Percentiles rank a stretch among this genome's conserved stretches.
These are phyloP conservation scores for Talaromyces proteolyticus DNA, from an alignment of 495 filamentous ascomycete genomes.

Conservation along the genomic window DNA sequence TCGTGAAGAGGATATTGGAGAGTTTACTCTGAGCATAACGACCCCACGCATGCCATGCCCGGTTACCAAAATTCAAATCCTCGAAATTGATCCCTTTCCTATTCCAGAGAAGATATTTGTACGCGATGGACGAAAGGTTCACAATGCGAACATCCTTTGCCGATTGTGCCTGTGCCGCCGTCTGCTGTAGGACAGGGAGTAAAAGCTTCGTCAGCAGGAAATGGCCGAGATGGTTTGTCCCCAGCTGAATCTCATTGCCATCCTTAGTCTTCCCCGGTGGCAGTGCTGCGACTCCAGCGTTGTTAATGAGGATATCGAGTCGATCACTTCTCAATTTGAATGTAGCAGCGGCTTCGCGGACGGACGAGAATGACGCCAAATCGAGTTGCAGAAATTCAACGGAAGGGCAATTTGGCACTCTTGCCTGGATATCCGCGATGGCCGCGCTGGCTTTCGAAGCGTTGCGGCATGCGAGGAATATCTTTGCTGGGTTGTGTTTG, in stretches of 20 bases:
- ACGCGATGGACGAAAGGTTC: constrained; percentile 29
- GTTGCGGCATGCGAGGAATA: constrained; percentile 19
- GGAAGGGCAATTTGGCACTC: constrained; percentile 1
- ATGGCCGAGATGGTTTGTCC: constrained; percentile 53
- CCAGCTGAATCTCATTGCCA: constrained; percentile 52
- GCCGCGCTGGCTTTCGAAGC: constrained; percentile 7
- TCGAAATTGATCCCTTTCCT: neutral
- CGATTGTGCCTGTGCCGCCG: constrained; percentile 25
- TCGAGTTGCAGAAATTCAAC: constrained; percentile 8
- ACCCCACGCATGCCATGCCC: constrained; percentile 18
- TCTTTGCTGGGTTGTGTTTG: constrained; percentile 15
- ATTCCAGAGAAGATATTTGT: constrained; percentile 17
- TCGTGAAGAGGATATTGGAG: constrained; percentile 57
- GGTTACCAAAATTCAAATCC: constrained; percentile 11
- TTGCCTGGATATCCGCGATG: constrained; percentile 7
- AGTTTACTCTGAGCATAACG: constrained; percentile 65
- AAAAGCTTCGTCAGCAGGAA: constrained; percentile 49
- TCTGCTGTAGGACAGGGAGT: constrained; percentile 21
- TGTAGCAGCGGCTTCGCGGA: neutral
- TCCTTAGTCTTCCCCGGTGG: constrained; percentile 28
- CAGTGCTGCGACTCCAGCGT: constrained; percentile 56
- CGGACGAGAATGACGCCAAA: constrained; percentile 2
- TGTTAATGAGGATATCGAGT: constrained; percentile 58
- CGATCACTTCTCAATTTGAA: constrained; percentile 34
- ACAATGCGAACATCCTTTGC: constrained; percentile 31